Evolutionary conservation across 176 grass and related monocot species (phyloP).

Genomic region (Thinopyrum elongatum): DNA sequence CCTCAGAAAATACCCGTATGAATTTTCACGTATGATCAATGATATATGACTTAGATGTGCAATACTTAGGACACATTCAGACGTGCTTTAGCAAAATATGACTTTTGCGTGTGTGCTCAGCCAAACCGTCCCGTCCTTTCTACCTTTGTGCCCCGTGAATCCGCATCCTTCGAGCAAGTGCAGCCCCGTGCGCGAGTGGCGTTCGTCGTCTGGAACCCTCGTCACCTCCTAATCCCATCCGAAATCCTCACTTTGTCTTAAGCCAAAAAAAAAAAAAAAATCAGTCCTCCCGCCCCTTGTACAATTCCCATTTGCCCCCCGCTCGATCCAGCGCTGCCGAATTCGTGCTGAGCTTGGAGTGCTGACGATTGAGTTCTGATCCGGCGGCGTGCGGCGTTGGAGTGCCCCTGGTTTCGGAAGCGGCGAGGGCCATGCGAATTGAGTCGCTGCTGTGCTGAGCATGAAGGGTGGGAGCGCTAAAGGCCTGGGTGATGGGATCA

Average conservation of each 20-base stretch:
- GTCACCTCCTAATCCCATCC: conserved; percentile 21
- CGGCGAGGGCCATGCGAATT: conserved; percentile 27
- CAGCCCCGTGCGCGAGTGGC: conserved; percentile 49
- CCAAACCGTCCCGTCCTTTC: neutral
- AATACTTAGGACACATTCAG: too few species aligned
- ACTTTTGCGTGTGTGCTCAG: too few species aligned
- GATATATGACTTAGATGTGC: too few species aligned
- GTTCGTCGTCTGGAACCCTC: conserved; percentile 47
- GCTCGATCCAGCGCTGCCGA: conserved; percentile 22
- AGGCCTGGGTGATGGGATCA: conserved; percentile 65
- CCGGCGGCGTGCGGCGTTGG: conserved; percentile 7
- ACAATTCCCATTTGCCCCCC: conserved; percentile 2
- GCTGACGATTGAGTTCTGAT: conserved; percentile 16
- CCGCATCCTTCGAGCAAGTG: conserved; percentile 17
- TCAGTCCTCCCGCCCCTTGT: neutral
- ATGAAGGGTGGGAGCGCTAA: conserved; percentile 38
- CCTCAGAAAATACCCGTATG: too few species aligned
- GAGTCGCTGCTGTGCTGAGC: conserved; percentile 40
- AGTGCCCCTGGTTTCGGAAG: neutral
- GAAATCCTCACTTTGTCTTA: neutral
- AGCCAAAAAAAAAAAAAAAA: neutral
- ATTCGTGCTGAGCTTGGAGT: conserved; percentile 1
- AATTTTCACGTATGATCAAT: too few species aligned
- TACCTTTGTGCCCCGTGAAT: conserved; percentile 48
- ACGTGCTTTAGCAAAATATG: too few species aligned